phyloP scores from a whole-genome alignment of 1,284 basidiomycete genomes.

The Fomes fomentarius region DNA sequence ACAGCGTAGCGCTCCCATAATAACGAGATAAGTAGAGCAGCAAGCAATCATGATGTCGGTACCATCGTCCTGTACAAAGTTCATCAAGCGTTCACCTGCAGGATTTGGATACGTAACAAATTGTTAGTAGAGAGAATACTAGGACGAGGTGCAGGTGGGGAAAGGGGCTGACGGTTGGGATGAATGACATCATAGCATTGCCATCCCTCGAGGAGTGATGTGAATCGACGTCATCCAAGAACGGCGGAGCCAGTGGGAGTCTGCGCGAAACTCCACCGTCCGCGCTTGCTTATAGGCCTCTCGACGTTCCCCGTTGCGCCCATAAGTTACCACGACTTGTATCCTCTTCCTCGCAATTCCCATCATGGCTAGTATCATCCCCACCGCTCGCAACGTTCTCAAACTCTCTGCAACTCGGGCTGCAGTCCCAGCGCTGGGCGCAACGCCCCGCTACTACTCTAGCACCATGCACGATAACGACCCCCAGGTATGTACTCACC shows the following conservation, averaged over 20 bases:
- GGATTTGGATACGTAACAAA: too few relatives aligned
- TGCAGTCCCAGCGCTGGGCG: constrained; percentile 12
- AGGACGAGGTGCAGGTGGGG: background rate
- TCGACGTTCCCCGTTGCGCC: background rate
- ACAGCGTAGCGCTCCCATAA: too few relatives aligned
- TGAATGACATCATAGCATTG: constrained; percentile 12
- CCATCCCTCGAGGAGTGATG: background rate
- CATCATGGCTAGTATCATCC: constrained; percentile 21
- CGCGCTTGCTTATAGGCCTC: constrained; percentile 6
- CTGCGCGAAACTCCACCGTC: constrained; percentile 12
- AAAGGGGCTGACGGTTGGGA: background rate
- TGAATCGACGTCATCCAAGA: constrained; percentile 18
- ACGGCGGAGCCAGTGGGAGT: background rate
- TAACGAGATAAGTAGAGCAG: too few relatives aligned
- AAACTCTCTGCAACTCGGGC: constrained; percentile 18
- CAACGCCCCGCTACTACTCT: constrained; percentile 21
- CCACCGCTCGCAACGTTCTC: constrained; percentile 21
- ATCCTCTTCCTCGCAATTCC: background rate
- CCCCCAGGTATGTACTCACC: constrained; percentile 47
- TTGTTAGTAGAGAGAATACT: too few relatives aligned
- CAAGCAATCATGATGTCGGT: too few relatives aligned
- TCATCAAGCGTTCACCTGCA: too few relatives aligned
- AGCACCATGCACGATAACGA: constrained; percentile 71
- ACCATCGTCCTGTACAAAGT: too few relatives aligned
- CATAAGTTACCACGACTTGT: constrained; percentile 4